Evolutionary conservation across 345 rosid species (phyloP).

Genomic region (Eucalyptus virginea): DNA sequence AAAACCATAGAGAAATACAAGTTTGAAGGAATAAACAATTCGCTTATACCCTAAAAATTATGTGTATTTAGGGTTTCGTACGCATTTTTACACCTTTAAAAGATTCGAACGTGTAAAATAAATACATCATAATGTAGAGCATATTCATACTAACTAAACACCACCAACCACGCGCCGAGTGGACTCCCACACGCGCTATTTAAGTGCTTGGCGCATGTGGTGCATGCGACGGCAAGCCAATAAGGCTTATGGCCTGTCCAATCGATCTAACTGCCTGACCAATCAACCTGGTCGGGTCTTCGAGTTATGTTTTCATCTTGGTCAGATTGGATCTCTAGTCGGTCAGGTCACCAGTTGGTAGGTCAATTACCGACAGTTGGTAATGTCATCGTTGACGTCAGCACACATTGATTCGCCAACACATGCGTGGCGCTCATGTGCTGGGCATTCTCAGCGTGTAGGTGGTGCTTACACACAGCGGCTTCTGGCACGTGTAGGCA

Average conservation of each 20-base stretch:
- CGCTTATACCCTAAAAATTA: rapidly evolving
- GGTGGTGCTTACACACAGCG: rapidly evolving
- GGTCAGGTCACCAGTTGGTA: rapidly evolving
- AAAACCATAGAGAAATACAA: neutral
- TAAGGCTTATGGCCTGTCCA: too few species aligned
- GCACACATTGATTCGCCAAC: too few species aligned
- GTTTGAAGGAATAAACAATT: neutral
- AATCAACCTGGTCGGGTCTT: rapidly evolving
- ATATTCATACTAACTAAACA: rapidly evolving
- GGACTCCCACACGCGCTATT: too few species aligned
- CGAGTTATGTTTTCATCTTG: rapidly evolving
- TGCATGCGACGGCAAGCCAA: rapidly evolving
- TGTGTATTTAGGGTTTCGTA: too few species aligned
- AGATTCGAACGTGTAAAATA: too few species aligned
- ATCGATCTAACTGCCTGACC: rapidly evolving
- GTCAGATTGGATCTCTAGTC: rapidly evolving
- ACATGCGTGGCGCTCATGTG: rapidly evolving
- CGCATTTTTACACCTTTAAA: too few species aligned
- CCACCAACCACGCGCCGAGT: rapidly evolving
- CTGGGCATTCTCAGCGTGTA: rapidly evolving
- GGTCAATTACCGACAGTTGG: rapidly evolving
- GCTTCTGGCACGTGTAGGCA: too few species aligned
- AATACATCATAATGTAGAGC: too few species aligned
- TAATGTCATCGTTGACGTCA: too few species aligned
- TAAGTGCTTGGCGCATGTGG: too few species aligned